Base-by-base conservation (phyloP, 805 yeast species). In the Myxozyma udenii region DNA sequence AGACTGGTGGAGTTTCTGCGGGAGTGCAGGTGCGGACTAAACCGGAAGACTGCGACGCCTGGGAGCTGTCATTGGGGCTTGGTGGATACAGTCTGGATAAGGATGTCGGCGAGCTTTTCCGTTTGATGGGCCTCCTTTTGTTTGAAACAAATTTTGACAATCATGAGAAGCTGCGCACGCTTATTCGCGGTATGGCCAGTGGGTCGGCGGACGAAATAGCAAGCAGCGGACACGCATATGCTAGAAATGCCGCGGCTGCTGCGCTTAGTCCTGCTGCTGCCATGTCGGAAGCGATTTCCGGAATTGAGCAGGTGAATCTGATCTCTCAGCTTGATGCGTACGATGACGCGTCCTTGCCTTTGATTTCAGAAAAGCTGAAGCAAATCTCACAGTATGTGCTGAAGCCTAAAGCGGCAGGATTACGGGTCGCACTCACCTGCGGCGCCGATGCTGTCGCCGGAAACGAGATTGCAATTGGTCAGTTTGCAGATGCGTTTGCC, bases 171-270 rank as follows among this genome's bases (percentile, higher is more conserved):
- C 73, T 93, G 52, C 74, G 79, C 51, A 80, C 85, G 1, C 73
- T 93, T 63, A 79, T 93, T 38, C 85, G 85, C 62, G 78, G 84
- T 37, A 67, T 84, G 62, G 84, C 86, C 0, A 82, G 89, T 30
- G 90, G 87, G 61, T 86, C 87, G 63, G 72, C 87, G 51, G 83
- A 90, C 62, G 74, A 78, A 4, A 80, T 93, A 46, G 90, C 96
- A 7, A 93, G 90, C 51, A 74, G 85, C 50, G 98, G 98, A 0
- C 97, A 93, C 65, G 72, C 83, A 1, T 90, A 78, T 68, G 96
- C 98, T 2, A 77, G 81, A 60, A 74, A 81, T 3, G 78, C 73
- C 61, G 83, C 95, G 1, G 73, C 79, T 22, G 77, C 95, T 0
- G 75, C 78, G 25, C 68, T 88, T 2, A 80, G 88, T 1, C 71